These are phyloP conservation scores for Ceratocystis eucalypticola DNA, from an alignment of 2,329 filamentous ascomycete genomes.

Conservation along the genomic window DNA sequence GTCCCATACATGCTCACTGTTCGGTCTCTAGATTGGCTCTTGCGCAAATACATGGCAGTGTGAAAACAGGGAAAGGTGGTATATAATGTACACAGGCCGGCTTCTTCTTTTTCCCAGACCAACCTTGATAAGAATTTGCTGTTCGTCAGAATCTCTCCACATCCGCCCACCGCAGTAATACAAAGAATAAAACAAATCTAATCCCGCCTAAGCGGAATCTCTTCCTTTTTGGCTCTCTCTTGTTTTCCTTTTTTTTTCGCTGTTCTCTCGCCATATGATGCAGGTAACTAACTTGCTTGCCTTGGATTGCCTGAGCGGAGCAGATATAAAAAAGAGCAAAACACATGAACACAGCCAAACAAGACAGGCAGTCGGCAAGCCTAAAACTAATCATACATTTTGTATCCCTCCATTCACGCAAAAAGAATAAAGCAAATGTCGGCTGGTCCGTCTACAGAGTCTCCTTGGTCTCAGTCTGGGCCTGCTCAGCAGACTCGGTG, in stretches of 20 bases:
- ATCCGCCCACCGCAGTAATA: neutral
- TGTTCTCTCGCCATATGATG: neutral
- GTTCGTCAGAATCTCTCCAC: neutral
- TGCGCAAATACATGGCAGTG: neutral
- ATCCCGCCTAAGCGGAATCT: neutral
- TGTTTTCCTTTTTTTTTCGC: neutral
- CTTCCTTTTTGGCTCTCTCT: neutral
- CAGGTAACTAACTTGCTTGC: neutral
- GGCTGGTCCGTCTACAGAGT: neutral
- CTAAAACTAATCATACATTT: conserved; percentile 4
- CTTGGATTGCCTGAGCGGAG: neutral
- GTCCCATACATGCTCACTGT: neutral
- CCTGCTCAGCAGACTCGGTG: neutral
- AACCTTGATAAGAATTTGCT: neutral
- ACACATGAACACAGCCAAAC: neutral
- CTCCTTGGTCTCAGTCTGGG: neutral
- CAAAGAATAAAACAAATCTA: neutral
- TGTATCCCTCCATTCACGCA: neutral
- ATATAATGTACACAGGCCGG: conserved; percentile 6
- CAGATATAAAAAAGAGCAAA: conserved; percentile 1
- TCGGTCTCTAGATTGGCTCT: neutral
- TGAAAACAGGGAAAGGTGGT: neutral
- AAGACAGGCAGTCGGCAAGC: neutral
- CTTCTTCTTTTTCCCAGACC: neutral
- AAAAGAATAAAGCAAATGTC: neutral